phyloP scores from a whole-genome alignment of 2,329 filamentous ascomycete species.

The Ceratocystis destructans region DNA sequence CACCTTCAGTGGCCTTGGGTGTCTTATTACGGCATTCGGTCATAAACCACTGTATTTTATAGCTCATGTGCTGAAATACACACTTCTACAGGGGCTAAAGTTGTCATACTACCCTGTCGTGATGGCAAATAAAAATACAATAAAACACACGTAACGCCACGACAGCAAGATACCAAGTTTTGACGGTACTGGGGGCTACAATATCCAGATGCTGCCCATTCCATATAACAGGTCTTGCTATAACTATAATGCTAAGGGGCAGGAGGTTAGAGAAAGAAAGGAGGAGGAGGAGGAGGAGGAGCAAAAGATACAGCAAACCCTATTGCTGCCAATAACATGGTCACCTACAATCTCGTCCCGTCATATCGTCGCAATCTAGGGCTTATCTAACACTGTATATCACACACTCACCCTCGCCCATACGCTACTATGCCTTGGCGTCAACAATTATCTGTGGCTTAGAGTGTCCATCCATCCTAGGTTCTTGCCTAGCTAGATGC shows the following conservation, averaged over 20 bases:
- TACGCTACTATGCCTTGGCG: not conserved
- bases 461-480: not conserved
- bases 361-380: not conserved
- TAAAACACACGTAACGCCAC: not conserved
- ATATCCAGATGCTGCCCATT: not conserved
- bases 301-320: no score
- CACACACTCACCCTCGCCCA: not conserved
- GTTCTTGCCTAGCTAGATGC: not conserved
- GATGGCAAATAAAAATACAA: conserved; percentile 1
- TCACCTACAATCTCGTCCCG: not conserved
- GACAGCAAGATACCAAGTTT: not conserved
- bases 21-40: no score
- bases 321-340: not conserved
- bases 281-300: no score
- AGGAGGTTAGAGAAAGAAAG: no score
- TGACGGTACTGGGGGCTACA: not conserved
- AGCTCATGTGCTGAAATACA: not conserved
- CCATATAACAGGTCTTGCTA: not conserved
- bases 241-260: not conserved
- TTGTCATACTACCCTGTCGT: not conserved
- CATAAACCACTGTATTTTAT: not conserved
- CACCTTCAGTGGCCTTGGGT: no score
- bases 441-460: not conserved
- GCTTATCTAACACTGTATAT: not conserved
- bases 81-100: not conserved